These are phyloP conservation scores for Akanthomyces uredinophilus DNA, from an alignment of 2,329 filamentous ascomycete species.

Conservation along the genomic window DNA sequence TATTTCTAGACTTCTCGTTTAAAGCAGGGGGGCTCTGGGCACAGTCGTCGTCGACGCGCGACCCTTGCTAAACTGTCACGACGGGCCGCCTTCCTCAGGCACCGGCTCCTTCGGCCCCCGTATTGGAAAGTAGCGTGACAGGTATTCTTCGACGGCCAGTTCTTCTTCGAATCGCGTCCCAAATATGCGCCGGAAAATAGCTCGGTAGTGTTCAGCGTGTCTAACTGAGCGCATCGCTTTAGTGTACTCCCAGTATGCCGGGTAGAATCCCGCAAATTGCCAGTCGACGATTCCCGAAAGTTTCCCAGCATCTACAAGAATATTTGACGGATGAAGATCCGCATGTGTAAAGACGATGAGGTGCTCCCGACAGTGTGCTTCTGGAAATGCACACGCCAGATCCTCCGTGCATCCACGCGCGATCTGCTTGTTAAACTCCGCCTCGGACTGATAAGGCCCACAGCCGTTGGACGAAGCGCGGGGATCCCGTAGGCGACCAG, in stretches of 20 bases:
- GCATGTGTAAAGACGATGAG: conserved; percentile 30
- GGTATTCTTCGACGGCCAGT: background rate
- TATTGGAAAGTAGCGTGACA: background rate
- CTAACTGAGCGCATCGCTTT: conserved; percentile 20
- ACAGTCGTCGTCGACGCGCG: background rate
- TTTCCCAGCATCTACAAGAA: conserved; percentile 22
- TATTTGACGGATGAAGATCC: conserved; percentile 30
- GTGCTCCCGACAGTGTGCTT: conserved; percentile 19
- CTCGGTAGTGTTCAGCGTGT: background rate
- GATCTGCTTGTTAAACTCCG: conserved; percentile 25
- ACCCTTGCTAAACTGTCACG: background rate
- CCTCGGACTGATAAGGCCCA: conserved; percentile 28
- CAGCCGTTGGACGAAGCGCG: conserved; percentile 19
- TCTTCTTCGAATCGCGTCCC: background rate
- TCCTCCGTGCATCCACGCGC: conserved; percentile 26
- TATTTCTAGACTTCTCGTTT: no score
- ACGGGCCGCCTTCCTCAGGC: background rate
- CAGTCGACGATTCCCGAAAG: conserved; percentile 42
- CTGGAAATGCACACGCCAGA: conserved; percentile 17
- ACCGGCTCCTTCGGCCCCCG: background rate
- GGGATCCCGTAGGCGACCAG: conserved; percentile 23
- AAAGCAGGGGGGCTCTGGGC: background rate
- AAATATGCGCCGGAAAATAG: background rate
- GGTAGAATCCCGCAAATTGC: conserved; percentile 44
- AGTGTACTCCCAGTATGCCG: conserved; percentile 36